Base-by-base conservation (phyloP, 2,329 filamentous ascomycete species). In the Aspergillus eucalypticola region DNA sequence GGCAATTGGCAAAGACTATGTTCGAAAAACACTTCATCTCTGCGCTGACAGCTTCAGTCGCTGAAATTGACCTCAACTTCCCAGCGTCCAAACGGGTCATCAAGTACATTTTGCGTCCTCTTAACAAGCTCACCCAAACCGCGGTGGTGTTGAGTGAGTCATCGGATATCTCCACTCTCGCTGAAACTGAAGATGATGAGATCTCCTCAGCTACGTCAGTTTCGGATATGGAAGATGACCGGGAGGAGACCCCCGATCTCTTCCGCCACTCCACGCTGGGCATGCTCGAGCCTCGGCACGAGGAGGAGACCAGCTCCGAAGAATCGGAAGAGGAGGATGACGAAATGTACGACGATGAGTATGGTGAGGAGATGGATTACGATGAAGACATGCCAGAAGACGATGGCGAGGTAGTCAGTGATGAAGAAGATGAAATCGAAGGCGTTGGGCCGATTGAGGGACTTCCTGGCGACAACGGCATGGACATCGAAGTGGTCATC, bases 21-120 rank as follows among this genome's bases (percentile, higher is more conserved):
- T 98, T 96, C 69, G 95, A 99, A 78, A 99, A 98, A 79, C 92
- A 96, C 58, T 96, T 95, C 73, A 88, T 98, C 62, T 86, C 90
- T 23, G 90, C 94, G 51, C 79, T 99, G 60, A 98, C 95, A 2
- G 86, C 88, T 11, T 96, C 96, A 1, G 93, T 99, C 68, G 92
- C 95, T 17, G 96, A 99, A 69, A 90, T 99, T 61, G 95, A 97
- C 73, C 85, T 99, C 62, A 96, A 96, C 67, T 97, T 96, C 76
- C 93, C 94, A 0, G 90, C 91, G 25, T 91, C 96, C 15, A 96
- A 96, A 80, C 88, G 93, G 50, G 93, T 93, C 13, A 92, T 99
- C 70, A 99, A 98, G 79, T 96, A 96, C 75, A 96, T 99, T 56
- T 83, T 99, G 49, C 90, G 91, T 39, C 94, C 96, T 3, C 83